Evolutionary conservation across 352 stramenopile species (phyloP), one percentile per base, ranked within the genome.

Genomic region (Peronospora belbahrii): DNA sequence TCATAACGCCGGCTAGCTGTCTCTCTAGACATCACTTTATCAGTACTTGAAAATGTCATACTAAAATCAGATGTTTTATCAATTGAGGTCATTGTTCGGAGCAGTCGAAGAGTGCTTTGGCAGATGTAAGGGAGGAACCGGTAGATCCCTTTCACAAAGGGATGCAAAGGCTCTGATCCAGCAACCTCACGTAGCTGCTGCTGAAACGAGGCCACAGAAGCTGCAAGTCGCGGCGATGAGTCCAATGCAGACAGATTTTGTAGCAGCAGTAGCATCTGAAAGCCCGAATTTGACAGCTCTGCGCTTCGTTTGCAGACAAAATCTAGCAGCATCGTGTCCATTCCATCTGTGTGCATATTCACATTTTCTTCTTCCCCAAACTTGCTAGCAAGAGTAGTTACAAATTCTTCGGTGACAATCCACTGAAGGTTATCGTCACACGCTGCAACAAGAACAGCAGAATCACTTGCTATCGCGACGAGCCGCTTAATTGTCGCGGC

Each of bases 341-440:
- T 50, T 3, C 19, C n/a, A 34, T 35, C 15, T 8, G n/a, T 15
- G 17, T 24, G 17, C 10, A 15, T 7, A n/a, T 39, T 42, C 2
- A 28, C 51, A 18, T 59, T 67, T 48, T 23, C n/a, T 20, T 22
- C 39, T 8, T 56, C 20, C 2, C 23, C 33, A 13, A 73, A 40
- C 22, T 77, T 70, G 1, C 20, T 25, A 3, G 44, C 47, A 14
- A 88, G 39, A 9, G 39, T 38, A 1, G 22, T 27, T 10, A 84
- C 59, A 15, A 83, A 24, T 10, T 85, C 65, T 4, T 65, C 44
- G 11, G 76, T 83, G 10, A 88, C 37, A 6, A 88, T 59, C 55
- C 67, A 85, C 48, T 88, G 71, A 6, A 88, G 61, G 19, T 57
- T 84, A 18, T 81, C 69, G 35, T 84, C 75, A 30, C 74, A 71